A percentile compares a stretch with the other conserved stretches of the same genome.
Evolutionary conservation across 352 stramenopile genomes (phyloP).

Genomic region (Phytophthora pistaciae): DNA sequence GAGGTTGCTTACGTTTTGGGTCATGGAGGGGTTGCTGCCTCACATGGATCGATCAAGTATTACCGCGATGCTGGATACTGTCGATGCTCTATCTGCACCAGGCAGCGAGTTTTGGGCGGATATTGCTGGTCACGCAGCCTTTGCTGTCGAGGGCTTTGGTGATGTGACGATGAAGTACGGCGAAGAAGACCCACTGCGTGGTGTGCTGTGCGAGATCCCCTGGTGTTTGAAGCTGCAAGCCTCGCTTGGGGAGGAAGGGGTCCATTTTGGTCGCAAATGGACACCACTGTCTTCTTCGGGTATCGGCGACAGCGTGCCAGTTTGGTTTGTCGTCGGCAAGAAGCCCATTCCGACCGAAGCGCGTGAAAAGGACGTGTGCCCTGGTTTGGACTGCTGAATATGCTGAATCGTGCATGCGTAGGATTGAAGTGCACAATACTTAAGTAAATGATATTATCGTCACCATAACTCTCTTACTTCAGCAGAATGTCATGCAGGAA

Average conservation of each 20-base stretch:
- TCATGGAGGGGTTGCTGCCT: constrained; percentile 55
- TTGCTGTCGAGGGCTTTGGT: constrained; percentile 17
- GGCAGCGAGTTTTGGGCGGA: constrained; percentile 55
- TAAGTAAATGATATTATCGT: too few species aligned
- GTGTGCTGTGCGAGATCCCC: constrained; percentile 37
- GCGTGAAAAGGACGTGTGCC: constrained; percentile 18
- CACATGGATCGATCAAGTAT: constrained; percentile 44
- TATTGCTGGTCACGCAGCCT: constrained; percentile 19
- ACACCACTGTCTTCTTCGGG: constrained; percentile 17
- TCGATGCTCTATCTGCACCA: constrained; percentile 50
- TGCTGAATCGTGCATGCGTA: too few species aligned
- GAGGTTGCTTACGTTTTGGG: constrained; percentile 49
- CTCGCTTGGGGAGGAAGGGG: constrained; percentile 19
- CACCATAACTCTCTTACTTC: too few species aligned
- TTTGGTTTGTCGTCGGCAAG: constrained; percentile 15
- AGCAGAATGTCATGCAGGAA: too few species aligned
- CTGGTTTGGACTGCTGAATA: constrained; percentile 9
- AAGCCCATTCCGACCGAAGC: constrained; percentile 17
- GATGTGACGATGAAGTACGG: constrained; percentile 35
- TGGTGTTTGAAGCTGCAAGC: constrained; percentile 43
- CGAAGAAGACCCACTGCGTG: constrained; percentile 46
- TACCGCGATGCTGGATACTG: constrained; percentile 41
- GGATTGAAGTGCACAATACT: too few species aligned
- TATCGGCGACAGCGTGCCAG: constrained; percentile 3
- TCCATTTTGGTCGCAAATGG: constrained; percentile 50